These are phyloP conservation scores for Ophidiomyces ophidiicola DNA, from an alignment of 2,329 filamentous ascomycete species.

Conservation along the genomic window DNA sequence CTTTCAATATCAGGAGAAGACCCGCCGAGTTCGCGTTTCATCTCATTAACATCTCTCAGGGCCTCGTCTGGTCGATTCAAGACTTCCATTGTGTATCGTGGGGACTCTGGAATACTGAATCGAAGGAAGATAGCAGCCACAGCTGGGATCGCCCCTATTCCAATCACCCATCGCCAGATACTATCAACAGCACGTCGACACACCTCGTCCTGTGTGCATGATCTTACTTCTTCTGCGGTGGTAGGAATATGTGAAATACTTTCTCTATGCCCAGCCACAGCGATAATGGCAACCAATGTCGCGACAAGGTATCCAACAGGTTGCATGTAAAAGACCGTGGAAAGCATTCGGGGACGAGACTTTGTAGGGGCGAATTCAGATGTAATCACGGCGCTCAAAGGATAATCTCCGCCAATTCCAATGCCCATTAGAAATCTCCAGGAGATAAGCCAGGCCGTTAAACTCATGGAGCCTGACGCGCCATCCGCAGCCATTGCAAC, in stretches of 20 bases:
- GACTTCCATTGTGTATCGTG: conserved; percentile 53
- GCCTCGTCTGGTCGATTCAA: conserved; percentile 15
- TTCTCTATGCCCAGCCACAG: background rate
- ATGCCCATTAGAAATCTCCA: conserved; percentile 40
- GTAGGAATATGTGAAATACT: background rate
- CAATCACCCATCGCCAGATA: conserved; percentile 56
- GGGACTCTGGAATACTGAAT: conserved; percentile 55
- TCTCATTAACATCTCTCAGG: conserved; percentile 12
- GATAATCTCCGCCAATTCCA: conserved; percentile 57
- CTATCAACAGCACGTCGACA: conserved; percentile 38
- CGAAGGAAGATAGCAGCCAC: conserved; percentile 53
- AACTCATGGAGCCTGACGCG: conserved; percentile 31
- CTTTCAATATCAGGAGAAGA: background rate
- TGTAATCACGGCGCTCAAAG: conserved; percentile 54
- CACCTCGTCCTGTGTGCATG: background rate
- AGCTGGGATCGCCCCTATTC: conserved; percentile 52
- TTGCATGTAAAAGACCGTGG: conserved; percentile 75
- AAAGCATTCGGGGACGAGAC: background rate
- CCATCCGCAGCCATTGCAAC: conserved; percentile 37
- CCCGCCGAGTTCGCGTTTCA: background rate
- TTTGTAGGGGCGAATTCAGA: conserved; percentile 43
- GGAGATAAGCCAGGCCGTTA: conserved; percentile 37
- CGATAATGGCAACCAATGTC: conserved; percentile 49
- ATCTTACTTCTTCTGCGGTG: background rate
- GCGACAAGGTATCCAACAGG: conserved; percentile 67